Conservation (phyloP, 2,329 filamentous ascomycete genomes). For the Phaeosphaeria sp. region DNA sequence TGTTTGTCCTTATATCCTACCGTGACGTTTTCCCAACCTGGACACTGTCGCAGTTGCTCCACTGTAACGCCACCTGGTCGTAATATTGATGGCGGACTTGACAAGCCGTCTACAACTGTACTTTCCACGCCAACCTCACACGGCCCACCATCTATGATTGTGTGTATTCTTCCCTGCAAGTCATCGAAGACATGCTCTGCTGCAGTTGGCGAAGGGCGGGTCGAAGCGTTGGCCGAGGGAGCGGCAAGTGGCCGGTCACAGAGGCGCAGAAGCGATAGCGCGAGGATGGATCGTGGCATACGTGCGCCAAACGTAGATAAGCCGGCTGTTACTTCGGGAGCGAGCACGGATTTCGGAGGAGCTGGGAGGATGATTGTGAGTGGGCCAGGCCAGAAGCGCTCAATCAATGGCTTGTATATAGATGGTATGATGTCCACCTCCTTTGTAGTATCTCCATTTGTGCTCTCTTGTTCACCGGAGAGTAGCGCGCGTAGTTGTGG, state of each 20-base stretch:
- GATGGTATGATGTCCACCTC: conserved; percentile 64
- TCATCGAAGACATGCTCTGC: conserved; percentile 90
- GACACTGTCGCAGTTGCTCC: conserved; percentile 74
- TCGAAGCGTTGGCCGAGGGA: conserved; percentile 93
- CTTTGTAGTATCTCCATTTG: conserved; percentile 2
- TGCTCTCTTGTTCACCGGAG: conserved; percentile 17
- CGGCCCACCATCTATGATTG: conserved; percentile 87
- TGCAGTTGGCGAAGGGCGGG: conserved; percentile 88
- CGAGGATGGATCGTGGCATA: conserved; percentile 86
- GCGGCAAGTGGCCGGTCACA: conserved; percentile 82
- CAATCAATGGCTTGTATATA: conserved; percentile 80
- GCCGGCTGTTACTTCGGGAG: conserved; percentile 90
- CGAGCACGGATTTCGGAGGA: conserved; percentile 72
- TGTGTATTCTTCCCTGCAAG: conserved; percentile 78
- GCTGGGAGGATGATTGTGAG: conserved; percentile 88
- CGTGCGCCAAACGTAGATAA: conserved; percentile 85
- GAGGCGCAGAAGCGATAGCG: conserved; percentile 83
- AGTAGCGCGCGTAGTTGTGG: conserved; percentile 74
- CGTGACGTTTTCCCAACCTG: conserved; percentile 80
- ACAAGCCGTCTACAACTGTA: conserved; percentile 92
- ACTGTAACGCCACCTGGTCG: conserved; percentile 87
- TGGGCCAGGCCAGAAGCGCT: conserved; percentile 91
- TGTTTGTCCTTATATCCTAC: conserved; percentile 80
- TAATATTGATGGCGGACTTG: conserved; percentile 78
- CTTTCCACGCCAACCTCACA: conserved; percentile 94